Percentiles rank a stretch among this genome's conserved stretches.
phyloP scores from a whole-genome alignment of 441 rosid genomes.

The Dalechampia spathulata region DNA sequence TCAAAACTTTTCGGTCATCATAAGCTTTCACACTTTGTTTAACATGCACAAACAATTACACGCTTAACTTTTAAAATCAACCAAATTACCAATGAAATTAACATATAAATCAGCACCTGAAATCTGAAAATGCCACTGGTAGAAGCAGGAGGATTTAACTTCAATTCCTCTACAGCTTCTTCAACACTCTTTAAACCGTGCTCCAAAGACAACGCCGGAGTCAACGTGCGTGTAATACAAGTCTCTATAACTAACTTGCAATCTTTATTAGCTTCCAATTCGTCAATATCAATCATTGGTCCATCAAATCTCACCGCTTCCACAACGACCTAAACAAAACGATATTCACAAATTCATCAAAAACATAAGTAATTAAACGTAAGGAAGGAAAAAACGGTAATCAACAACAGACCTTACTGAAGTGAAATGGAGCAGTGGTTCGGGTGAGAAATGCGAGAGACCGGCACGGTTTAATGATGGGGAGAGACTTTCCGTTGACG shows the following conservation, averaged over 20 bases:
- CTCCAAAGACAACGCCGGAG: conserved; percentile 77
- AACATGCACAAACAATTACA: no score
- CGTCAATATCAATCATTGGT: conserved; percentile 34
- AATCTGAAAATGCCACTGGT: conserved; percentile 58
- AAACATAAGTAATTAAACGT: background rate
- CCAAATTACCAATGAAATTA: background rate
- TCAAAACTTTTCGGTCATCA: no score
- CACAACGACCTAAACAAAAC: conserved; percentile 26
- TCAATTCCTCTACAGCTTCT: conserved; percentile 53
- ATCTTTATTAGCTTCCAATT: conserved; percentile 33
- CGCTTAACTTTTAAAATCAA: background rate
- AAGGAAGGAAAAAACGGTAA: conserved; percentile 1
- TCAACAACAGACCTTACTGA: conserved; percentile 11
- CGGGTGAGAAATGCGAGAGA: conserved; percentile 17
- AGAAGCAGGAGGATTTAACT: conserved; percentile 54
- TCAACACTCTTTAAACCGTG: conserved; percentile 49
- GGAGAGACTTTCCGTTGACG: background rate
- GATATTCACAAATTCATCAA: background rate
- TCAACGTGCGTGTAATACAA: conserved; percentile 56
- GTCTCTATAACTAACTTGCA: conserved; percentile 49
- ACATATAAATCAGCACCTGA: conserved; percentile 36
- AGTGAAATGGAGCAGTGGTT: conserved; percentile 10
- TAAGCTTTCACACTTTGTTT: no score
- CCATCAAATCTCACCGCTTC: conserved; percentile 57
- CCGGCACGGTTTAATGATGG: background rate